Base-by-base conservation (phyloP, 164 flowering plant genomes). In the Annona cherimola region DNA sequence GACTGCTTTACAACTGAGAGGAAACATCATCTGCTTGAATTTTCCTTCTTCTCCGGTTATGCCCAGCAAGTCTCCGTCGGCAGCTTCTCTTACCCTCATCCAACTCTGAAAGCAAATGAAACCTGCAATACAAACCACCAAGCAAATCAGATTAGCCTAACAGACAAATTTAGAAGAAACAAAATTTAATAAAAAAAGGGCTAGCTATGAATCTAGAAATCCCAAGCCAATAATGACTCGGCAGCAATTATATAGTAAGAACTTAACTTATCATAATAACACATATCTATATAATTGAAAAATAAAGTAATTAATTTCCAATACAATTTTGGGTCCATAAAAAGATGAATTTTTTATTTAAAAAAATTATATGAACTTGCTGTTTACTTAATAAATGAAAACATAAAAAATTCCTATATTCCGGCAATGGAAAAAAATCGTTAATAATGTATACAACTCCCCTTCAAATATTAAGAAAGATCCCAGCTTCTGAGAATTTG, bases 21-120 rank as follows among this genome's bases (percentile, higher is more conserved):
- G 88, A 78, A 70, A 80, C 83, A 75, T 92, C 98, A 42, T 88
- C 94, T 50, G 88, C 84, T 75, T 88, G 94, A 26, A 94, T 83
- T 81, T 92, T 92, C 82, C 98, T 80, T 63, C 98, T 83, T 42
- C 98, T 75, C 62, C 90, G 78, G 70, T 93, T 93, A 71, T 93
- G 98, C 64, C 94, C 98, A 20, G 96, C 93, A 73, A 93, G 90
- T 60, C 98, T 86, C 5, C 93, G 84, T 79, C 98, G 78, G 77
- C 98, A 93, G 74, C 98, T 93, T 78, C 98, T 77, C 81, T 93
- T 93, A 3, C 94, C 96, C 74, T 93, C 93, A 73, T 93, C 98
- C 73, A 93, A 93, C 77, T 93, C 98, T 0, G 88, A 74, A 64
- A 93, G 93, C 0, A 84, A 87, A 67, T 93, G 98, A 80, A 93